phyloP scores from a whole-genome alignment of 148 eudicot species.

The Vaccinium darrowii region DNA sequence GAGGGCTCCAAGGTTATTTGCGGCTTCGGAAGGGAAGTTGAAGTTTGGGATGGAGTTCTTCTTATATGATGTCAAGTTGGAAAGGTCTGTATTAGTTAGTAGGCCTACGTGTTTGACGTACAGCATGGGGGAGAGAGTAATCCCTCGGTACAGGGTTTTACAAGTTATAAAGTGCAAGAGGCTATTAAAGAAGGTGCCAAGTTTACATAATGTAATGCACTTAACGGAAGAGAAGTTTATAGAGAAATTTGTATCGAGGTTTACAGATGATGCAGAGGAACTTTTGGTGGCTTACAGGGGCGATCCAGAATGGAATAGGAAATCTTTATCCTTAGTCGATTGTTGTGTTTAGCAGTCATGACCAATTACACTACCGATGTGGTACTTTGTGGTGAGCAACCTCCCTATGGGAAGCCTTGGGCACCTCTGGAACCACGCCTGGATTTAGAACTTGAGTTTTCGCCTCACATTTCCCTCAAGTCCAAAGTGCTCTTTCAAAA shows the following conservation, averaged over 20 bases:
- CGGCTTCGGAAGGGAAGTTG: slow-evolving; percentile 25
- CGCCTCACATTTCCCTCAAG: too few relatives aligned
- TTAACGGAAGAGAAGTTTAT: slow-evolving; percentile 20
- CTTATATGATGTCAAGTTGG: slow-evolving; percentile 14
- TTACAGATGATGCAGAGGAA: slow-evolving; percentile 20
- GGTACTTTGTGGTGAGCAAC: background rate
- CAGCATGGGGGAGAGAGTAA: slow-evolving; percentile 27
- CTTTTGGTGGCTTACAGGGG: slow-evolving; percentile 21
- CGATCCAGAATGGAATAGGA: too few relatives aligned
- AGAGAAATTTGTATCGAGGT: slow-evolving; percentile 16
- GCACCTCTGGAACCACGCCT: background rate
- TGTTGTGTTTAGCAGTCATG: too few relatives aligned
- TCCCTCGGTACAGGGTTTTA: slow-evolving; percentile 28
- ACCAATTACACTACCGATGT: background rate
- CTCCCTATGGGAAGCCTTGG: background rate
- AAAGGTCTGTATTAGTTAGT: slow-evolving; percentile 13
- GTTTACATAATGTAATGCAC: background rate
- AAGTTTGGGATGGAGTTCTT: slow-evolving; percentile 20
- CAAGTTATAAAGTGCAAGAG: slow-evolving; percentile 14
- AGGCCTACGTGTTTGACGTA: slow-evolving; percentile 16
- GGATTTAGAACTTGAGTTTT: too few relatives aligned
- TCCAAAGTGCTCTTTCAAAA: too few relatives aligned
- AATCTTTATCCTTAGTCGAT: too few relatives aligned
- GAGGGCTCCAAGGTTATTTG: slow-evolving; percentile 16
- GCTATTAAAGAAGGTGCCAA: slow-evolving; percentile 23